Evolutionary conservation across 495 filamentous ascomycete genomes (phyloP).

Genomic region (Cercophora newfieldiana): DNA sequence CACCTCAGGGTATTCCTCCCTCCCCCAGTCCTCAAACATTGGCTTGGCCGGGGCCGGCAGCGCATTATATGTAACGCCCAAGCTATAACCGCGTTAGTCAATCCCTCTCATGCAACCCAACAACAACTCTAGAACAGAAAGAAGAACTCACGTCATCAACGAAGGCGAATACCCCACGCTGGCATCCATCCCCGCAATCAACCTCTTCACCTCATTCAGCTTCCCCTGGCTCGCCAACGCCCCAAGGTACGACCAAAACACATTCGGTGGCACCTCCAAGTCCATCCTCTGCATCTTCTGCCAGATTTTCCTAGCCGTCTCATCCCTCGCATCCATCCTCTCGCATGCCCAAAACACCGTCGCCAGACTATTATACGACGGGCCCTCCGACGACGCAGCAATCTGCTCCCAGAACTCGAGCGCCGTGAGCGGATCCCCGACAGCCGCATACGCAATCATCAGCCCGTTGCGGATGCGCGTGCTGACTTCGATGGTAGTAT

Average conservation of each 20-base stretch:
- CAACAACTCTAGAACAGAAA: background rate
- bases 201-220: constrained; percentile 61
- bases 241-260: constrained; percentile 73
- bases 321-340: constrained; percentile 59
- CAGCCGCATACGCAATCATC: constrained; percentile 79
- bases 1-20: constrained; percentile 60
- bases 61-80: constrained; percentile 73
- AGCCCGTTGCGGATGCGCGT: constrained; percentile 77
- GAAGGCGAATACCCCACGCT: constrained; percentile 65
- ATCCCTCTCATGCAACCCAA: background rate
- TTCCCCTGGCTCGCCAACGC: constrained; percentile 69
- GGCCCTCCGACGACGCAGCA: constrained; percentile 73
- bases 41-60: constrained; percentile 60
- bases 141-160: constrained; percentile 64
- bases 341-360: constrained; percentile 79
- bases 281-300: constrained; percentile 69
- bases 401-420: constrained; percentile 83
- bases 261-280: constrained; percentile 66
- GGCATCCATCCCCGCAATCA: constrained; percentile 64
- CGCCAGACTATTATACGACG: constrained; percentile 72
- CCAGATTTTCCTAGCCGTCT: constrained; percentile 74
- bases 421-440: constrained; percentile 61
- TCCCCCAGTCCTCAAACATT: constrained; percentile 72
- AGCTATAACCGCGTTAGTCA: too few species aligned
- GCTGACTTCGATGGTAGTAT: constrained; percentile 71